Percentiles rank a stretch among this genome's conserved stretches.
Evolutionary conservation across 805 yeast genomes (phyloP).

Genomic region (Tetrapisispora taiwanensis): DNA sequence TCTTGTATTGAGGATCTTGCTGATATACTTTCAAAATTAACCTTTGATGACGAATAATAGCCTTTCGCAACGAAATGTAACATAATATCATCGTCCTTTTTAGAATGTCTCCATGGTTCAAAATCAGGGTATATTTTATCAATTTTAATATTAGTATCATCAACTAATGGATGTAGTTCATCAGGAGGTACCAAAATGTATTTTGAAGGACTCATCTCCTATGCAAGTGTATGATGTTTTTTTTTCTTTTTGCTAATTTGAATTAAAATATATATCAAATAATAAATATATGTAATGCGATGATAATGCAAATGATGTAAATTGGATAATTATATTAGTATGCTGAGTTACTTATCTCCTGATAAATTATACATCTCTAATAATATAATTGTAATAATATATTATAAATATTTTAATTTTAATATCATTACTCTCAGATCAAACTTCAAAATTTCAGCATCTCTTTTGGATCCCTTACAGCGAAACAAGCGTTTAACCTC

Average conservation of each 20-base stretch:
- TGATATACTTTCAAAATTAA: constrained; percentile 29
- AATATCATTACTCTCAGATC: neutral
- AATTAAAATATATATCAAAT: too few relatives aligned
- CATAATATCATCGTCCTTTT: constrained; percentile 25
- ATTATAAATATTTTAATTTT: too few relatives aligned
- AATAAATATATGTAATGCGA: too few relatives aligned
- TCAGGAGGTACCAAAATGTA: constrained; percentile 27
- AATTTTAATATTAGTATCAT: constrained; percentile 2
- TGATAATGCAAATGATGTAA: too few relatives aligned
- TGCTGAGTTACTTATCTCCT: too few relatives aligned
- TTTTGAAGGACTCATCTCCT: constrained; percentile 15
- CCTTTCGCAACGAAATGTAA: constrained; percentile 27
- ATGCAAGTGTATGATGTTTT: neutral
- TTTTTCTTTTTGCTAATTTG: too few relatives aligned
- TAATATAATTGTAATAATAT: too few relatives aligned
- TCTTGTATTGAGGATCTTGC: constrained; percentile 29
- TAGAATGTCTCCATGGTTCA: constrained; percentile 27
- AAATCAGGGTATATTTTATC: constrained; percentile 25
- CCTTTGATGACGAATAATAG: constrained; percentile 25
- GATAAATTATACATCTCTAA: too few relatives aligned
- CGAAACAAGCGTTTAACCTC: neutral
- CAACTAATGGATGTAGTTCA: constrained; percentile 23
- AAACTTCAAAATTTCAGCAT: neutral
- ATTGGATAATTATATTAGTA: too few relatives aligned
- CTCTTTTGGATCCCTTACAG: neutral